Conservation (phyloP, 352 stramenopile species). For the Lagenidium giganteum region DNA sequence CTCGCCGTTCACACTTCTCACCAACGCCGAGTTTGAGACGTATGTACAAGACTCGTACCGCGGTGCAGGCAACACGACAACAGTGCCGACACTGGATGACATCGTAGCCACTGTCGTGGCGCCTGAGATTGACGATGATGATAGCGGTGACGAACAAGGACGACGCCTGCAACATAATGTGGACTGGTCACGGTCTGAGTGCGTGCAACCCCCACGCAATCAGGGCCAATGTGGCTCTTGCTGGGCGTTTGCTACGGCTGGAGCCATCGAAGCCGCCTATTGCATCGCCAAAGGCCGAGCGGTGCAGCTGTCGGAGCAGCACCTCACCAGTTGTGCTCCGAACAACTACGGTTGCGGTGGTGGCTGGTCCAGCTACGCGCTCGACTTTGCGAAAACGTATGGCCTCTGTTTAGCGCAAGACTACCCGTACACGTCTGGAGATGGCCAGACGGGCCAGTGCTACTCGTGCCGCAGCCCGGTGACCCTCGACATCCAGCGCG, state of each 20-base stretch:
- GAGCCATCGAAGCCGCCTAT: conserved; percentile 7
- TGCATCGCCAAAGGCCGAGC: conserved; percentile 14
- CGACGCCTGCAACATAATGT: too few species aligned
- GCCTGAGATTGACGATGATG: too few species aligned
- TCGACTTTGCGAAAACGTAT: conserved; percentile 14
- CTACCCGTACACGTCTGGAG: conserved; percentile 4
- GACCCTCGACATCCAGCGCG: conserved; percentile 1
- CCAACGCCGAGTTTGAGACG: too few species aligned
- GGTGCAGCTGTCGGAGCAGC: conserved; percentile 10
- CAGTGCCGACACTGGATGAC: too few species aligned
- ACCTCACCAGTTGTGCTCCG: conserved; percentile 2
- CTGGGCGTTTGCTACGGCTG: conserved; percentile 8
- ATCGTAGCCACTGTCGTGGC: too few species aligned
- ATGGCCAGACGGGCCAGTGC: conserved; percentile 2
- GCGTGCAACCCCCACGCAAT: conserved; percentile 6
- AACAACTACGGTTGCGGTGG: conserved; percentile 4
- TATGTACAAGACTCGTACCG: too few species aligned
- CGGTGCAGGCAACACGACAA: too few species aligned
- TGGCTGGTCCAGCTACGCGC: conserved; percentile 1
- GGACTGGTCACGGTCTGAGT: conserved; percentile 8
- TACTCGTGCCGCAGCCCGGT: background rate
- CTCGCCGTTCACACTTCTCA: too few species aligned
- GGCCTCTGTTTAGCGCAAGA: conserved; percentile 5
- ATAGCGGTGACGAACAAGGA: too few species aligned
- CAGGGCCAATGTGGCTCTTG: conserved; percentile 12